phyloP scores from a whole-genome alignment of 1,139 yeast species.

The Diutina pseudorugosa region DNA sequence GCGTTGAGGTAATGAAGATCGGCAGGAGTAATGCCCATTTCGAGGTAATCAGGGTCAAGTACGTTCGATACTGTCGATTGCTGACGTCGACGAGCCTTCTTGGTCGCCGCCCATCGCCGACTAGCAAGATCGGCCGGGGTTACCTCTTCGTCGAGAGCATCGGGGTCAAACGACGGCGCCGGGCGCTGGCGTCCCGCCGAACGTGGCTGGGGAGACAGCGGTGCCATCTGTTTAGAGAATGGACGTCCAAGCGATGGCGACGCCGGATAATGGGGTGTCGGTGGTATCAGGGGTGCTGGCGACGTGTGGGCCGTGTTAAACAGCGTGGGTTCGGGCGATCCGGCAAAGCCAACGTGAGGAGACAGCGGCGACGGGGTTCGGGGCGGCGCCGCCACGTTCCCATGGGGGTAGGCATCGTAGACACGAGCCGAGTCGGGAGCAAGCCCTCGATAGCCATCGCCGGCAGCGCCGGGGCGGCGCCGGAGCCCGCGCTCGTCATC shows the following conservation, averaged over 20 bases:
- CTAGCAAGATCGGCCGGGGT: not conserved
- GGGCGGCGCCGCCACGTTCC: not conserved
- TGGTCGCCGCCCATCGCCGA: not conserved
- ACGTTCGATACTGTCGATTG: not conserved
- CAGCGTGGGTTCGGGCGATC: not conserved
- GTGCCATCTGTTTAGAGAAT: not conserved
- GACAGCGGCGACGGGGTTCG: not conserved
- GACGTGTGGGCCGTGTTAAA: not conserved
- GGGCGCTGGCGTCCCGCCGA: not conserved
- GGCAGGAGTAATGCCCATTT: constrained; percentile 8
- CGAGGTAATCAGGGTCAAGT: constrained; percentile 6
- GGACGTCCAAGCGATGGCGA: not conserved
- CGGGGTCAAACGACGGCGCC: not conserved
- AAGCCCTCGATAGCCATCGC: not conserved
- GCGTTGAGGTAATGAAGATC: constrained; percentile 6
- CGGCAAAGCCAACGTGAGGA: not conserved
- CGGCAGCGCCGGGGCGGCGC: not conserved
- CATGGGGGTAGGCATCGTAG: not conserved
- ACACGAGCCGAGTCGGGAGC: not conserved
- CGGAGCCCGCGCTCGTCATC: not conserved
- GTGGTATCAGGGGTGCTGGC: not conserved
- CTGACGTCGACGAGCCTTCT: not conserved
- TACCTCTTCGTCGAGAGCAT: not conserved
- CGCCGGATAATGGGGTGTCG: not conserved
- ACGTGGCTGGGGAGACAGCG: not conserved